Evolutionary conservation across 495 filamentous ascomycete genomes (phyloP).

Genomic region (Hypoxylon fragiforme): DNA sequence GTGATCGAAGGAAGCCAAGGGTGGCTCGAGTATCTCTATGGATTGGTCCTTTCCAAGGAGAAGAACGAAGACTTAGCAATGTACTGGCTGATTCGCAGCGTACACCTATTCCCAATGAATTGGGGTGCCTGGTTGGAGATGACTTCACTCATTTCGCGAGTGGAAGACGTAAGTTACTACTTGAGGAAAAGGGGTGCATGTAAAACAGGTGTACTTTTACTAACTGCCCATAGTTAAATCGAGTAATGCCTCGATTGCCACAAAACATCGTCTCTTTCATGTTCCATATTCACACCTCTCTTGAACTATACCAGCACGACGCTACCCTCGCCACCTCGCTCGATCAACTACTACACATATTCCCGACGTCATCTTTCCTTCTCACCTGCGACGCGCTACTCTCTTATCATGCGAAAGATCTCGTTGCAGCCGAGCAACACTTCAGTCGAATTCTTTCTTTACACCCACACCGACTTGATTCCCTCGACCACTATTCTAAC

Average conservation of each 20-base stretch:
- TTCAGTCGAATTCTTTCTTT: slow-evolving; percentile 79
- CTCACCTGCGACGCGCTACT: slow-evolving; percentile 87
- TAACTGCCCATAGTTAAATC: slow-evolving; percentile 49
- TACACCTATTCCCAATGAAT: slow-evolving; percentile 85
- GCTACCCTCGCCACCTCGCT: slow-evolving; percentile 71
- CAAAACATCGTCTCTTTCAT: slow-evolving; percentile 91
- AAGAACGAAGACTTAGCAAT: slow-evolving; percentile 85
- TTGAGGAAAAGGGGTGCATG: too few species aligned
- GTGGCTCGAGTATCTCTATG: slow-evolving; percentile 96
- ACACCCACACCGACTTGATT: slow-evolving; percentile 87
- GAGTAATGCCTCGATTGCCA: slow-evolving; percentile 63
- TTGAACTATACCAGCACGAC: slow-evolving; percentile 87
- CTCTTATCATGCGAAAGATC: slow-evolving; percentile 92
- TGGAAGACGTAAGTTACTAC: slow-evolving; percentile 77
- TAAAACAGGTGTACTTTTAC: too few species aligned
- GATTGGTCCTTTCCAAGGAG: slow-evolving; percentile 83
- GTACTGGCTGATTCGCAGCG: slow-evolving; percentile 79
- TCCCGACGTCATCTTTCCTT: slow-evolving; percentile 84
- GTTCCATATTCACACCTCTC: slow-evolving; percentile 85
- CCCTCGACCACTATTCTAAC: slow-evolving; percentile 92
- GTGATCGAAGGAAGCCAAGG: slow-evolving; percentile 69
- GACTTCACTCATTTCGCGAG: slow-evolving; percentile 67
- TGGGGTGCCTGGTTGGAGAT: slow-evolving; percentile 98
- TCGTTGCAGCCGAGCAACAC: slow-evolving; percentile 79
- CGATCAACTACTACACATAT: slow-evolving; percentile 76